Conservation (phyloP, 805 yeast species). For the Clavispora fructus region DNA sequence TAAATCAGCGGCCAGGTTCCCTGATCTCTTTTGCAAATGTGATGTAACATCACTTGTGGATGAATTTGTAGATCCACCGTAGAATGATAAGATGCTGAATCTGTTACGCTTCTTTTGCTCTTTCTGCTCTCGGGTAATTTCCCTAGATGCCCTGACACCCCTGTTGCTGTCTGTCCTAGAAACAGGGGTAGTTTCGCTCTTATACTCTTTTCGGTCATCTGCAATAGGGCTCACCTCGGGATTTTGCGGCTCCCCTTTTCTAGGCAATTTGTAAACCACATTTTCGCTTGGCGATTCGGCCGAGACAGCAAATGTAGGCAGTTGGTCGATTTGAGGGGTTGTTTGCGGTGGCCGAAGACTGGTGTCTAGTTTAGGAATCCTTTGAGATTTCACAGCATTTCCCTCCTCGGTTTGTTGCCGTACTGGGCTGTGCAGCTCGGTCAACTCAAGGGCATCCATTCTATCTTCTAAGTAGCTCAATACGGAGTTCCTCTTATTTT, state of each 20-base stretch:
- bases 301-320: conserved; percentile 22
- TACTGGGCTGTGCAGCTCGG: conserved; percentile 24
- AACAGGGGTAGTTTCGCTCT: background rate
- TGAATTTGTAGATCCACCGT: conserved; percentile 29
- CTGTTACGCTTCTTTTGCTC: conserved; percentile 34
- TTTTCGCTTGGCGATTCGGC: conserved; percentile 12
- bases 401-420: conserved; percentile 6
- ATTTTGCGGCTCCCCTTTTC: conserved; percentile 29
- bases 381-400: conserved; percentile 2
- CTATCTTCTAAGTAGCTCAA: conserved; percentile 41
- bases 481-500: conserved; percentile 34
- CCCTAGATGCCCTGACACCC: conserved; percentile 14
- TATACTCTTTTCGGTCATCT: background rate
- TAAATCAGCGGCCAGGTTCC: conserved; percentile 4
- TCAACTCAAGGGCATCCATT: conserved; percentile 37
- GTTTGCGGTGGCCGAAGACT: conserved; percentile 7
- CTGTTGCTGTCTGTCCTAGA: conserved; percentile 5
- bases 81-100: conserved; percentile 40
- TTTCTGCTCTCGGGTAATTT: conserved; percentile 13
- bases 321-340: conserved; percentile 30
- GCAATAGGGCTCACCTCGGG: conserved; percentile 35
- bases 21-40: background rate
- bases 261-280: conserved; percentile 10
- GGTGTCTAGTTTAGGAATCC: conserved; percentile 13
- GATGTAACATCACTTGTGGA: conserved; percentile 4